Conservation (phyloP, 495 filamentous ascomycete genomes). For the Clavariopsis aquatica region DNA sequence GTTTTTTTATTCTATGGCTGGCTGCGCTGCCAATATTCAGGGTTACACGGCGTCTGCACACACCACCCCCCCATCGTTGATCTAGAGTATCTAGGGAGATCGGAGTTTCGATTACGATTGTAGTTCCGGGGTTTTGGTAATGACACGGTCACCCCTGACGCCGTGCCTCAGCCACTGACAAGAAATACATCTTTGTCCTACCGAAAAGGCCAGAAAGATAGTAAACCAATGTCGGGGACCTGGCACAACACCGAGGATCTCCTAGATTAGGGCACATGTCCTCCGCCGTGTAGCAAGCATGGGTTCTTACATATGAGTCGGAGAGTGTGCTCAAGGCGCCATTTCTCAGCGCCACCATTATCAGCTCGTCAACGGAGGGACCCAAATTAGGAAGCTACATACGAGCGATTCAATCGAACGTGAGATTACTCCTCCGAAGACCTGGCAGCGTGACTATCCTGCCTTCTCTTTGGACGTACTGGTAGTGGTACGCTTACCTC, state of each 20-base stretch:
- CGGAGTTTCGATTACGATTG: background rate
- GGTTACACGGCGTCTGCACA: too few relatives aligned
- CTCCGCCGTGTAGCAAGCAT: background rate
- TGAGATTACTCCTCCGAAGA: background rate
- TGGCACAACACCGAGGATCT: background rate
- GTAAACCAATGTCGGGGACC: background rate
- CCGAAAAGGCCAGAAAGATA: background rate
- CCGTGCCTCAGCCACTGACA: background rate
- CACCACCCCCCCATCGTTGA: too few relatives aligned
- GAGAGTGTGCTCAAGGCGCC: background rate
- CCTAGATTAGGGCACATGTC: background rate
- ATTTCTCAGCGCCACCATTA: background rate
- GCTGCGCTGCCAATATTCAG: too few relatives aligned
- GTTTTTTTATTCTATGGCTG: too few relatives aligned
- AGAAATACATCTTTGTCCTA: background rate
- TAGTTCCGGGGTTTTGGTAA: background rate
- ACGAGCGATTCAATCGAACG: background rate
- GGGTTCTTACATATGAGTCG: background rate
- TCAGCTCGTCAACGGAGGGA: background rate
- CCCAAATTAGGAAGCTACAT: background rate
- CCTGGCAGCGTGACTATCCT: background rate
- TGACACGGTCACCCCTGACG: background rate
- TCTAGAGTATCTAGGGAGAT: too few relatives aligned
- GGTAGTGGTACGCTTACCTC: too few relatives aligned
- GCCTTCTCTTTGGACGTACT: background rate